Percentiles rank a stretch among this genome's conserved stretches.
Conservation (phyloP, 129 eudicot species). For the Oenanthe sinensis region DNA sequence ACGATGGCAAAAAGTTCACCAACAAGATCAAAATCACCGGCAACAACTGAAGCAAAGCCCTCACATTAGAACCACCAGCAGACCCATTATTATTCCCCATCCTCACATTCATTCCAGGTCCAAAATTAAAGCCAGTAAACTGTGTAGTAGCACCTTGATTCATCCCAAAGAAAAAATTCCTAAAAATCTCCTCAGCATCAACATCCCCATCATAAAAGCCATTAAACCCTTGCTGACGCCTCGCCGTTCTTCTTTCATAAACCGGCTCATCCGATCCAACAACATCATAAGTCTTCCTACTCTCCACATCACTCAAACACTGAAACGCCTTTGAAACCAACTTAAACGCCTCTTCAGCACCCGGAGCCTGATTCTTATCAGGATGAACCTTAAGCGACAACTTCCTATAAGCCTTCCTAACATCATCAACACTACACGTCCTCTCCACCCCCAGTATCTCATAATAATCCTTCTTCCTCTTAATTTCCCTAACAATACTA, state of each 20-base stretch:
- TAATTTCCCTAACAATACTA: constrained; percentile 1
- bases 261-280: constrained; percentile 57
- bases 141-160: constrained; percentile 48
- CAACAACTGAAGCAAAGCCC: constrained; percentile 48
- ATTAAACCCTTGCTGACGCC: constrained; percentile 51
- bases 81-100: constrained; percentile 31
- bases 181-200: constrained; percentile 79
- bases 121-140: constrained; percentile 55
- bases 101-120: constrained; percentile 48
- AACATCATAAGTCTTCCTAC: constrained; percentile 46
- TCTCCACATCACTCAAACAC: constrained; percentile 65
- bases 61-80: constrained; percentile 30
- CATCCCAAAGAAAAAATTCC: constrained; percentile 81
- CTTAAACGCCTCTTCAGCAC: constrained; percentile 78
- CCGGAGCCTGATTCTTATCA: constrained; percentile 69
- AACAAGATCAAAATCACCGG: constrained; percentile 57
- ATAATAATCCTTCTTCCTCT: constrained; percentile 19
- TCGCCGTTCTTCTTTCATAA: constrained; percentile 41
- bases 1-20: constrained; percentile 55
- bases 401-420: constrained; percentile 64
- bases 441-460: constrained; percentile 69
- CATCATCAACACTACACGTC: constrained; percentile 50
- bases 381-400: constrained; percentile 74
- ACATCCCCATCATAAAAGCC: constrained; percentile 60
- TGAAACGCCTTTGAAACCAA: constrained; percentile 67